Evolutionary conservation across 1,139 yeast species (phyloP), one percentile per base, ranked within the genome.

Genomic region (Pichia sp.): DNA sequence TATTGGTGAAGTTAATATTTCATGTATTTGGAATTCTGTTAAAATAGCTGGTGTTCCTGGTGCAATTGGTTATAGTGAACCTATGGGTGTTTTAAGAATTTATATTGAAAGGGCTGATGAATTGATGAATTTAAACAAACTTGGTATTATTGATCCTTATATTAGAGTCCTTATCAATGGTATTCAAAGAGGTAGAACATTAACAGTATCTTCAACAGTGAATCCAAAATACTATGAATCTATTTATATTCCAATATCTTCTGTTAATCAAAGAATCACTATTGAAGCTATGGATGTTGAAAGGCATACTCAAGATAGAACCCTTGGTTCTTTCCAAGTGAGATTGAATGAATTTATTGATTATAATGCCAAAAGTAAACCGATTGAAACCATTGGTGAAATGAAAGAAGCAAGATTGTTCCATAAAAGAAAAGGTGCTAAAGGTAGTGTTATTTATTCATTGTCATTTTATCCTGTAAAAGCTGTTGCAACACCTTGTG

Each of bases 281-380:
- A 65, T 94, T 48, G 97, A 92, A 66, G 95, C 81, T 9, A 86
- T 92, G 96, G 97, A 90, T 68, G 86, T 84, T 42, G 95, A 90
- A 67, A 74, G 75, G 51, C 75, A 72, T 50, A 79, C 84, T 28
- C 79, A 81, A 40, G 98, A 94, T 66, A 80, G 97, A 63, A 78
- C 95, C 8, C 75, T 92, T 50, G 98, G 99, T 47, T 76, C 83
- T 11, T 83, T 85, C 66, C 84, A 83, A 59, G 71, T 92, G 30
- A 78, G 79, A 58, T 70, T 87, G 53, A 71, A 74, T 50, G 86
- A 83, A 34, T 70, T 87, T 58, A 81, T 92, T 61, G 75, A 77
- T 55, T 81, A 78, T 62, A 77, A 86, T 56, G 85, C 82, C 50
- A 72, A 74, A 49, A 88, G 86, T 18, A 74, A 78, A 52, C 87